These are phyloP conservation scores for Pleodorina starrii DNA, from an alignment of 139 green algal genomes.

Conservation along the genomic window DNA sequence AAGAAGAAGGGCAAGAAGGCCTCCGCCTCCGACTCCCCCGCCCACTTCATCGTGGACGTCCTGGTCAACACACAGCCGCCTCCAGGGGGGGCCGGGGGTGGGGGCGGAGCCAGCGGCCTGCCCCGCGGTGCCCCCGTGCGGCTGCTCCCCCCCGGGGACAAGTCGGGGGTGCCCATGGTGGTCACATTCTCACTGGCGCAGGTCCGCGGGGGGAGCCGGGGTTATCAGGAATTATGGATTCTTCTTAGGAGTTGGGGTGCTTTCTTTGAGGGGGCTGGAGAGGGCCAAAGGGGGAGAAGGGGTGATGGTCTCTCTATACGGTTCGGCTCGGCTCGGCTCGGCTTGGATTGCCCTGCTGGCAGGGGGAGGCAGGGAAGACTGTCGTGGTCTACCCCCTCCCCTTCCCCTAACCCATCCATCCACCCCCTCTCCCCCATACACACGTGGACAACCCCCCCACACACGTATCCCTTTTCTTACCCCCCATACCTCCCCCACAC, in stretches of 20 bases:
- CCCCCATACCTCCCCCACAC: not conserved
- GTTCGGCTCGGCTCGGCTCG: no score
- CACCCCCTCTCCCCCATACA: not conserved
- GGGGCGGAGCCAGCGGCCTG: slow-evolving; percentile 16
- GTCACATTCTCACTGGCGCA: slow-evolving; percentile 66
- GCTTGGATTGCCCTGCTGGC: no score
- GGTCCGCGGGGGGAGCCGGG: not conserved
- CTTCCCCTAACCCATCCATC: no score
- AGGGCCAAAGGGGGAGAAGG: no score
- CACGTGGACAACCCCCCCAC: not conserved
- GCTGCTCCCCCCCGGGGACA: slow-evolving; percentile 51
- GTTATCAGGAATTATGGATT: no score
- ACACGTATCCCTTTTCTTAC: not conserved
- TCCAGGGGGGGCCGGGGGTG: not conserved
- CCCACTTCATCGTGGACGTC: slow-evolving; percentile 85
- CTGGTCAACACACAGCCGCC: slow-evolving; percentile 68
- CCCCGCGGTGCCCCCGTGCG: slow-evolving; percentile 24
- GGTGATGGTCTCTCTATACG: no score
- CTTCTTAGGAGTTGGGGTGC: no score
- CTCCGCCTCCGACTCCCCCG: slow-evolving; percentile 4
- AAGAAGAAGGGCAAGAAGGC: slow-evolving; percentile 7
- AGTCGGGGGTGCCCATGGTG: slow-evolving; percentile 64
- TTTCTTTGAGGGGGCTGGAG: no score
- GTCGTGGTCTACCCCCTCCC: no score
- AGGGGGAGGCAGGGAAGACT: no score